Conservation (phyloP, 192 early-diverging fungal species). For the Gamsiella multidivaricata region DNA sequence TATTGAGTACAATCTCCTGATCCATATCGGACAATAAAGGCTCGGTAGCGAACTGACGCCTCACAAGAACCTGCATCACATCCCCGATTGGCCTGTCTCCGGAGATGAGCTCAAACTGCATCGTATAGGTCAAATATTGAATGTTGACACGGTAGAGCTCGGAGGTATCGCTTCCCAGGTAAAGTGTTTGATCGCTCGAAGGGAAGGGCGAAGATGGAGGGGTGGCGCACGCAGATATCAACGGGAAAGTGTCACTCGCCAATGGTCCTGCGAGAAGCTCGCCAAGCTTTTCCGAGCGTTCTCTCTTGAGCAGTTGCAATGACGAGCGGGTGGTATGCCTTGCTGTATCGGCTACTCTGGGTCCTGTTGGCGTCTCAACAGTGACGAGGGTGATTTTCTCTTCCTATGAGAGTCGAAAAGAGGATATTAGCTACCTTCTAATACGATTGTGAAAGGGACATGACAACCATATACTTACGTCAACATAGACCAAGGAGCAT, state of each 20-base stretch:
- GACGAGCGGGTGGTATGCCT: slow-evolving; percentile 23
- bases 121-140: slow-evolving; percentile 9
- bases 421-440: no score
- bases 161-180: slow-evolving; percentile 42
- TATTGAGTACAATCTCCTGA: slow-evolving; percentile 16
- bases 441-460: neutral
- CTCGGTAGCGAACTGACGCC: slow-evolving; percentile 1
- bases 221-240: slow-evolving; percentile 41
- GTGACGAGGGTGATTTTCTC: slow-evolving; percentile 42
- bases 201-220: slow-evolving; percentile 18
- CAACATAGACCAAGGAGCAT: slow-evolving; percentile 31
- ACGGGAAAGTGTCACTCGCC: neutral
- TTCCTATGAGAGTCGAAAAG: slow-evolving; percentile 20
- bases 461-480: slow-evolving; percentile 16
- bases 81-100: slow-evolving; percentile 31
- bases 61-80: slow-evolving; percentile 24
- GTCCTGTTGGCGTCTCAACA: slow-evolving; percentile 2
- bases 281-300: neutral
- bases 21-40: neutral
- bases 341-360: neutral
- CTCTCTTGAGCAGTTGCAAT: slow-evolving; percentile 20
- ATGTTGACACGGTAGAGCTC: slow-evolving; percentile 45
- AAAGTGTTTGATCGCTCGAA: slow-evolving; percentile 28
- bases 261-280: no score
- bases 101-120: slow-evolving; percentile 35